These are phyloP conservation scores for Phytophthora quininea DNA, from an alignment of 352 stramenopile genomes.

Conservation along the genomic window DNA sequence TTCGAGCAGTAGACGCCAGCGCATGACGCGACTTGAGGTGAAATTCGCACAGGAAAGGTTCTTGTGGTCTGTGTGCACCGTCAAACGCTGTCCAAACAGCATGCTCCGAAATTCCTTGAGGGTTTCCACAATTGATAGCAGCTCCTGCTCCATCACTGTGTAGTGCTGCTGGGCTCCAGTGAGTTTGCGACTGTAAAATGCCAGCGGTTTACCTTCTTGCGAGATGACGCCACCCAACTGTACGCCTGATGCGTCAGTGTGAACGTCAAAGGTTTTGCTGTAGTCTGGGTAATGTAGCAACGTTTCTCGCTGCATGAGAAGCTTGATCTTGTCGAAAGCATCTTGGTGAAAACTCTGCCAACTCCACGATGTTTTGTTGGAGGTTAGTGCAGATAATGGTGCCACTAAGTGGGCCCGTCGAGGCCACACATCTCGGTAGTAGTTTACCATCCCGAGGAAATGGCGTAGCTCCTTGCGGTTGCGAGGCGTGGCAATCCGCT, in stretches of 20 bases:
- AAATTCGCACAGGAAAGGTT: conserved; percentile 11
- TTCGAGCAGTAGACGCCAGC: conserved; percentile 6
- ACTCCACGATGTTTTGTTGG: conserved; percentile 1
- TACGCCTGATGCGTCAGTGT: conserved; percentile 8
- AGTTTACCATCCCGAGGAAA: conserved; percentile 17
- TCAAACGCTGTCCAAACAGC: conserved; percentile 8
- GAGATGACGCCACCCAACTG: conserved; percentile 9
- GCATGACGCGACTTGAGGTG: not conserved
- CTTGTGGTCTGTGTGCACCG: conserved; percentile 11
- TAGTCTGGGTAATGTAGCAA: conserved; percentile 13
- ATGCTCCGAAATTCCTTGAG: conserved; percentile 1
- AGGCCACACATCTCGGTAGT: conserved; percentile 8
- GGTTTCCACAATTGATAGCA: conserved; percentile 7
- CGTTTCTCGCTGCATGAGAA: not conserved
- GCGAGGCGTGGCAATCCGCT: not conserved
- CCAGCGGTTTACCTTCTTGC: not conserved
- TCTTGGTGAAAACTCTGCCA: conserved; percentile 2
- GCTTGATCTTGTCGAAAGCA: conserved; percentile 6
- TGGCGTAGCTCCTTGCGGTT: conserved; percentile 5
- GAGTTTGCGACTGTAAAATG: conserved; percentile 13
- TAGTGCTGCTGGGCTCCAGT: conserved; percentile 8
- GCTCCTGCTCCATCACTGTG: conserved; percentile 11
- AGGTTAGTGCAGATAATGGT: conserved; percentile 2
- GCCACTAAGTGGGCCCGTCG: conserved; percentile 5
- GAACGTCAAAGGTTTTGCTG: not conserved